Conservation (phyloP, 345 rosid genomes). For the Citrus inodora region DNA sequence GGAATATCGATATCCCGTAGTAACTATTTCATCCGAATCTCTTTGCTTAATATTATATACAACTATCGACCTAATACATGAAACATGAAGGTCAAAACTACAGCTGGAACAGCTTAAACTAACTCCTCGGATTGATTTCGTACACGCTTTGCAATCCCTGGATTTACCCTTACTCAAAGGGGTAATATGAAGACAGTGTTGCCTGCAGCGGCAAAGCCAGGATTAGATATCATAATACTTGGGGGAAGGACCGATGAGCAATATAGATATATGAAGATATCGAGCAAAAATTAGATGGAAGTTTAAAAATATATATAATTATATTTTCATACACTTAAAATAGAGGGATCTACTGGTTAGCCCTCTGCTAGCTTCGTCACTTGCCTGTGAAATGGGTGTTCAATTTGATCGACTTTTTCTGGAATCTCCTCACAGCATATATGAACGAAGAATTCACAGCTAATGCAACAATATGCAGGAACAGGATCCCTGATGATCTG, state of each 20-base stretch:
- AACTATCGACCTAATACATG: neutral
- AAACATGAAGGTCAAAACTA: neutral
- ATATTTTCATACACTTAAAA: no score
- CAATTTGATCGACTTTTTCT: neutral
- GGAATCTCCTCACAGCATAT: neutral
- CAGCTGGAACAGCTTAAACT: neutral
- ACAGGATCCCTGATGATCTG: neutral
- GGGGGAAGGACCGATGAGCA: no score
- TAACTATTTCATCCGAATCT: no score
- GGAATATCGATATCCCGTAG: no score
- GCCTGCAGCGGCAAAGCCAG: no score
- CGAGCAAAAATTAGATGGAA: no score
- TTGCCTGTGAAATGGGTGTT: neutral
- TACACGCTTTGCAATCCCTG: neutral
- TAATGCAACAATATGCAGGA: neutral
- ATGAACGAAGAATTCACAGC: neutral
- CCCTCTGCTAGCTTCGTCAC: no score
- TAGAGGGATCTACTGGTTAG: no score
- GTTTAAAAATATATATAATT: no score
- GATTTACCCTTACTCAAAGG: neutral
- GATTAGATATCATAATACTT: no score
- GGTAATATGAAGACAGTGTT: neutral
- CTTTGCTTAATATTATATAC: neutral
- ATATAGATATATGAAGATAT: no score
- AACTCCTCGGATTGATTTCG: neutral